A percentile compares a stretch with the other conserved stretches of the same genome.
Evolutionary conservation across 495 filamentous ascomycete species (phyloP).

Genomic region (Penicillium coffeae): DNA sequence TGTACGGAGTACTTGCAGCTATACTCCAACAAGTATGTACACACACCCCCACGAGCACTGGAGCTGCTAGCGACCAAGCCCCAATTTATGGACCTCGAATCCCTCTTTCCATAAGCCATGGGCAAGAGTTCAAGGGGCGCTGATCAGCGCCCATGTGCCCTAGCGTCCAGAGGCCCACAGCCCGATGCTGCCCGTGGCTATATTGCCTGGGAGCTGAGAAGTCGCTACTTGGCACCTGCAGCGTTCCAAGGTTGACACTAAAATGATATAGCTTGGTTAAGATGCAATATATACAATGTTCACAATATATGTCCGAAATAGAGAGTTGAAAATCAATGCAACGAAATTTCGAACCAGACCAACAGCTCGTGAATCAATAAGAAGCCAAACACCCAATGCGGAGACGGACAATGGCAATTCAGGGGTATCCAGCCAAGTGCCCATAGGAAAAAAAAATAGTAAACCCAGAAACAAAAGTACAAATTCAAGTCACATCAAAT

Average conservation of each 20-base stretch:
- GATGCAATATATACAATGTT: background rate
- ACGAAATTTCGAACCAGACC: constrained; percentile 15
- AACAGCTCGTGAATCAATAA: constrained; percentile 11
- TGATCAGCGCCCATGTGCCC: constrained; percentile 14
- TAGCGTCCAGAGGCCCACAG: constrained; percentile 1
- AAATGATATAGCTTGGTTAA: no score
- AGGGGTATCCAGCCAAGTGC: constrained; percentile 33
- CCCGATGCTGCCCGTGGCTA: no score
- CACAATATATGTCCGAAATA: background rate
- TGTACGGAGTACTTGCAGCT: no score
- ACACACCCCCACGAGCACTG: no score
- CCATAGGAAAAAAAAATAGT: constrained; percentile 11
- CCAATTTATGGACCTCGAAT: background rate
- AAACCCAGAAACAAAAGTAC: constrained; percentile 11
- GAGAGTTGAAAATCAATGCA: constrained; percentile 8
- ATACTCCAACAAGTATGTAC: no score
- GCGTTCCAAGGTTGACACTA: no score
- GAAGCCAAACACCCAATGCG: constrained; percentile 16
- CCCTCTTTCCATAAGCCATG: constrained; percentile 1
- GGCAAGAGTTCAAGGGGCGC: constrained; percentile 9
- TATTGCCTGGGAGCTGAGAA: no score
- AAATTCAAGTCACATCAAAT: background rate
- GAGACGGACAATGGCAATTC: constrained; percentile 23
- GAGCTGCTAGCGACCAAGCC: no score
- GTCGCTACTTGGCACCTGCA: no score